phyloP scores from a whole-genome alignment of 306 rosid genomes.

The Spatholobus suberectus region DNA sequence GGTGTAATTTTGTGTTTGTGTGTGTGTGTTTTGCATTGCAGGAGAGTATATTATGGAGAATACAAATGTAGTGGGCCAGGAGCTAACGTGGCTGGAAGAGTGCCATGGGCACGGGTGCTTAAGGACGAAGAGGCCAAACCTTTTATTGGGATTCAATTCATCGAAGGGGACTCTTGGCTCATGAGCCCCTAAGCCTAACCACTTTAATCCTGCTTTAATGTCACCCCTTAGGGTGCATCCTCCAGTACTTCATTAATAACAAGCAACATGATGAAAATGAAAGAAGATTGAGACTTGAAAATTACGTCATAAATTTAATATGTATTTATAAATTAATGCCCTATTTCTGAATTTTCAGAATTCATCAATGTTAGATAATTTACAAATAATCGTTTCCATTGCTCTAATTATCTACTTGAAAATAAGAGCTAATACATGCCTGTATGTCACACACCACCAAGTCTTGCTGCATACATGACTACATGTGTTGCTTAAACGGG shows the following conservation, averaged over 20 bases:
- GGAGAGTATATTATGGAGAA: conserved; percentile 75
- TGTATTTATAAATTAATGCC: background rate
- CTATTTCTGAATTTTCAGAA: background rate
- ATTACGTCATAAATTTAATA: background rate
- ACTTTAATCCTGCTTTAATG: background rate
- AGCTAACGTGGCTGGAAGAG: conserved; percentile 67
- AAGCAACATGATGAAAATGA: background rate
- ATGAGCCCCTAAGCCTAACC: conserved; percentile 27
- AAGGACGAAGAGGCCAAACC: conserved; percentile 68
- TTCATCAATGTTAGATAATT: background rate
- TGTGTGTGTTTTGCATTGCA: conserved; percentile 22
- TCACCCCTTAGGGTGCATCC: no score
- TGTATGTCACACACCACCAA: background rate
- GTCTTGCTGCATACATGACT: background rate
- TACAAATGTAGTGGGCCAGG: conserved; percentile 85
- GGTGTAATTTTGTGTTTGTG: background rate
- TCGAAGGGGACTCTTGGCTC: conserved; percentile 76
- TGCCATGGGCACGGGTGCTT: conserved; percentile 62
- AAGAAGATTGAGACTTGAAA: background rate
- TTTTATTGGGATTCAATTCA: conserved; percentile 61
- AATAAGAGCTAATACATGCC: background rate
- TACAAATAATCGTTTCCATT: background rate
- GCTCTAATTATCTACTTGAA: background rate
- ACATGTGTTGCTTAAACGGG: background rate
- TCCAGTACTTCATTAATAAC: background rate